phyloP scores from a whole-genome alignment of 192 early-diverging fungal species.

The Coemansia erecta region DNA sequence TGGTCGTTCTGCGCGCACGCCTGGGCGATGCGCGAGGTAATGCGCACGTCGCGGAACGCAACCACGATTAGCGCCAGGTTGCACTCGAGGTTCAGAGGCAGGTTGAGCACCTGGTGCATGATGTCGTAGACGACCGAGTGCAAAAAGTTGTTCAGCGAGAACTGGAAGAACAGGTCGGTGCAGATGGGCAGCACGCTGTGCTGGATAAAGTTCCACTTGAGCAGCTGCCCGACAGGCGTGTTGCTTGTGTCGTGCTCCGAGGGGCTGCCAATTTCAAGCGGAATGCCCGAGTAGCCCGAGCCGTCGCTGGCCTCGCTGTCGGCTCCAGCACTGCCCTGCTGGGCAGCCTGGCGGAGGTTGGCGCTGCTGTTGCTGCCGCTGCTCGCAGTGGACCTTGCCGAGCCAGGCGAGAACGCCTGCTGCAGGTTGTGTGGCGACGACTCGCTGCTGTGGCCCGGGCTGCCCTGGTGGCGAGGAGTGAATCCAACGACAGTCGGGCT shows the following conservation, averaged over 20 bases:
- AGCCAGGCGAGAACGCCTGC: background rate
- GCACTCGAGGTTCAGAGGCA: constrained; percentile 68
- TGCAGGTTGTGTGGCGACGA: background rate
- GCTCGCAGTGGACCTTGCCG: background rate
- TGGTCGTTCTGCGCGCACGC: constrained; percentile 84
- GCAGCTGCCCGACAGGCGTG: constrained; percentile 68
- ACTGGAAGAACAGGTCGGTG: constrained; percentile 86
- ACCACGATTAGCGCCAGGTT: constrained; percentile 61
- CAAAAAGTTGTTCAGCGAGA: constrained; percentile 98
- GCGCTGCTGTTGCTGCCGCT: constrained; percentile 5
- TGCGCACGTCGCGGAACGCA: constrained; percentile 80
- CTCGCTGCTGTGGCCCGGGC: background rate
- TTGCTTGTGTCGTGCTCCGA: constrained; percentile 16
- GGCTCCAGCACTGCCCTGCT: background rate
- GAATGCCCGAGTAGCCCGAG: constrained; percentile 1
- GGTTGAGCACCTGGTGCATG: constrained; percentile 96
- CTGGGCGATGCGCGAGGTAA: constrained; percentile 80
- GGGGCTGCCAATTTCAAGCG: constrained; percentile 12
- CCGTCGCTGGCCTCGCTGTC: background rate
- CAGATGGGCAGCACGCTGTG: constrained; percentile 64
- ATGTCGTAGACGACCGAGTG: constrained; percentile 99
- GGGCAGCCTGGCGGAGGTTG: background rate
- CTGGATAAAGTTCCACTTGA: constrained; percentile 68
- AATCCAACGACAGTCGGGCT: constrained; percentile 21
- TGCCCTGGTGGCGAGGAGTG: background rate